Base-by-base conservation (phyloP, 2,329 filamentous ascomycete species). In the Fusarium cicatricum region DNA sequence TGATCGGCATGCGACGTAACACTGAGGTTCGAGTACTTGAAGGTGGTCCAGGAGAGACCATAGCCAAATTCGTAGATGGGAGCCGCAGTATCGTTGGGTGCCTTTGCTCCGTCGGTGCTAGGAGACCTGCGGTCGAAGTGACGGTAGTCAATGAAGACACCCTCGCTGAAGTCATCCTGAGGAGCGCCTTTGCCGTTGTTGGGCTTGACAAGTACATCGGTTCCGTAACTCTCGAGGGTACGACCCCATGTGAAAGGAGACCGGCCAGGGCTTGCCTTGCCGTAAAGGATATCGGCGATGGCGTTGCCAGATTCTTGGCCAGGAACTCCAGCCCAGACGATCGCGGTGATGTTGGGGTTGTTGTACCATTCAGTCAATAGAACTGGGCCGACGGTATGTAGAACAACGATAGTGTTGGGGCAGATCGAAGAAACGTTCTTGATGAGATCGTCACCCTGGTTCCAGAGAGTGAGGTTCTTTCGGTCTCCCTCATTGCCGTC, bases 401-500 rank as follows among this genome's bases (percentile, higher is more conserved):
- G 89, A 52, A 97, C 86, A 14, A 98, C 91, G 55, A 98, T 89
- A 11, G 92, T 97, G 82, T 97, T 97, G 78, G 89, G 87, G 80
- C 89, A 93, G 58, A 86, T 72, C 8, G 86, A 81, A 1, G 91
- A 87, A 11, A 97, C 91, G 41, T 90, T 92, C 75, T 90, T 84
- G 75, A 98, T 90, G 50, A 98, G 77, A 1, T 83, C 81, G 47
- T 98, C 92, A 34, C 91, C 93, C 54, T 87, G 83, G 56, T 88
- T 82, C 94, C 94, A 98, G 0, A 97, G 80, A 0, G 92, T 97
- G 32, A 99, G 81, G 76, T 99, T 97, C 69, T 93, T 92, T 47
- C 95, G 89, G 74, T 98, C 94, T 53, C 95, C 95, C 55, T 82
- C 79, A 72, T 97, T 97, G 48, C 86, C 89, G 60, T 93, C 94